Percentiles rank a stretch among this genome's conserved stretches.
phyloP scores from a whole-genome alignment of 2,329 filamentous ascomycete genomes.

The Exophiala oligosperma region DNA sequence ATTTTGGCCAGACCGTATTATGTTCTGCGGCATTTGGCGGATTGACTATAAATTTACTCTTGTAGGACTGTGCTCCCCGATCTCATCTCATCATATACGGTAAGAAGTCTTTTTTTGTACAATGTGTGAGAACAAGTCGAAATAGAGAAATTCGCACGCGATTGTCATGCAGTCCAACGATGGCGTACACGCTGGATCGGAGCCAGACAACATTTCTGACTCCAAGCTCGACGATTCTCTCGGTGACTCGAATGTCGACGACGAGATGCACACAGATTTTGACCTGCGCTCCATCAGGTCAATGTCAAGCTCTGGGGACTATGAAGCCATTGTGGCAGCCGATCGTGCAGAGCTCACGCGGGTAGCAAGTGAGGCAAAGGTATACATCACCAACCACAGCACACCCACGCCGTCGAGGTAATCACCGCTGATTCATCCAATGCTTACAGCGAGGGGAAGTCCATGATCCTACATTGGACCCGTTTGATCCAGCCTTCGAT shows the following conservation, averaged over 20 bases:
- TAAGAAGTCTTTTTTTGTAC: no score
- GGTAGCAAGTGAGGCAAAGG: constrained; percentile 2
- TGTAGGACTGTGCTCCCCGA: constrained; percentile 40
- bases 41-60: background rate
- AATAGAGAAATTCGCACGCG: constrained; percentile 36
- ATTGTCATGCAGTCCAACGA: constrained; percentile 50
- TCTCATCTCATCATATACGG: no score
- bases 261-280: background rate
- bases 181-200: constrained; percentile 47
- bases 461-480: constrained; percentile 9
- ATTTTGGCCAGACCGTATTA: background rate
- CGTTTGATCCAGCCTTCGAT: constrained; percentile 1
- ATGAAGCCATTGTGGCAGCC: constrained; percentile 1
- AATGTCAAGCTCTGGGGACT: background rate
- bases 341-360: constrained; percentile 4
- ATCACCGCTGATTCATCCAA: background rate
- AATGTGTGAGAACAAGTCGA: no score
- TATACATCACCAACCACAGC: background rate
- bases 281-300: background rate
- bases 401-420: background rate
- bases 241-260: constrained; percentile 44
- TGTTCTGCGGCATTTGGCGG: background rate
- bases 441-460: background rate
- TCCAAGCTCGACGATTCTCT: constrained; percentile 56
- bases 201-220: constrained; percentile 58